phyloP scores from a whole-genome alignment of 2,329 filamentous ascomycete genomes.

The Aplosporella prunicola region DNA sequence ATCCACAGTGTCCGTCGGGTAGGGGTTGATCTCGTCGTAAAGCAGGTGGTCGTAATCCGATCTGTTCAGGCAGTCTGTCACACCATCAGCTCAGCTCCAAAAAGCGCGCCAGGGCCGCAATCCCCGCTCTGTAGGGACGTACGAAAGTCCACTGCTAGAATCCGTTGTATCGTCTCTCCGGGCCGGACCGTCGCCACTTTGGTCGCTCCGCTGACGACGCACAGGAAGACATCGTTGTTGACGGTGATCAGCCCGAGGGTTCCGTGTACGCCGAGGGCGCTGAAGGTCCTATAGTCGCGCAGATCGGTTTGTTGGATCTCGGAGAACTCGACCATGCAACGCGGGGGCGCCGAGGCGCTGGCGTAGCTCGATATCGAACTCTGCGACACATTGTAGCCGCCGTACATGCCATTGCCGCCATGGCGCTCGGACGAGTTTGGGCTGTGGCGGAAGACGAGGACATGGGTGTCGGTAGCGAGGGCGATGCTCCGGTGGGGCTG shows the following conservation, averaged over 20 bases:
- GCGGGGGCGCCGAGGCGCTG: conserved; percentile 35
- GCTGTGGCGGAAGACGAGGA: conserved; percentile 75
- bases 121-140: conserved; percentile 17
- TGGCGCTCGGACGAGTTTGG: conserved; percentile 48
- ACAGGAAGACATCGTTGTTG: conserved; percentile 77
- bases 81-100: not conserved
- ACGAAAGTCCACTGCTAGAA: conserved; percentile 76
- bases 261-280: conserved; percentile 65
- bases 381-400: conserved; percentile 49
- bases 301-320: conserved; percentile 56
- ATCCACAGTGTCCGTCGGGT: conserved; percentile 44
- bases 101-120: not conserved
- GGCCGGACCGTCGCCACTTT: conserved; percentile 75
- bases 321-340: conserved; percentile 84
- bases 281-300: conserved; percentile 62
- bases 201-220: conserved; percentile 71
- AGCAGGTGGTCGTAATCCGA: conserved; percentile 73
- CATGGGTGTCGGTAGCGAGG: conserved; percentile 68
- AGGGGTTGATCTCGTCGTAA: conserved; percentile 48
- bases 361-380: conserved; percentile 37
- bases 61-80: conserved; percentile 80
- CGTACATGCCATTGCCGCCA: conserved; percentile 17
- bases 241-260: conserved; percentile 83
- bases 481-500: conserved; percentile 81
- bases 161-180: conserved; percentile 81